These are phyloP conservation scores for Hemerocallis citrina DNA, from an alignment of 106 monocot genomes.

Conservation along the genomic window DNA sequence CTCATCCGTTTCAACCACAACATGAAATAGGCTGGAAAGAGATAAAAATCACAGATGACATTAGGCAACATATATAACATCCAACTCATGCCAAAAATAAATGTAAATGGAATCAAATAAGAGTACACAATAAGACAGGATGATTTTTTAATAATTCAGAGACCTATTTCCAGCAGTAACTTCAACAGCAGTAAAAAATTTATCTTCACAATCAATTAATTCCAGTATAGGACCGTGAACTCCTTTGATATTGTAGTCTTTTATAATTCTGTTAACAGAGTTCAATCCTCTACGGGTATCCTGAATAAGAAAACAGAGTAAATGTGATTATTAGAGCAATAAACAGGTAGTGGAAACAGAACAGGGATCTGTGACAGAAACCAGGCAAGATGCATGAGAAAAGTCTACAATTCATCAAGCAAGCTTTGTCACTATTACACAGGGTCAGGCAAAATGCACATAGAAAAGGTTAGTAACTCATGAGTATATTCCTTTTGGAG, in stretches of 20 bases:
- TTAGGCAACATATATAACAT: no score
- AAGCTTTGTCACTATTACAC: no score
- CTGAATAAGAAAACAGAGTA: slow-evolving; percentile 23
- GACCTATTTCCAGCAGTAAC: slow-evolving; percentile 99
- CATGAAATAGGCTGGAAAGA: slow-evolving; percentile 83
- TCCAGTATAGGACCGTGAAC: slow-evolving; percentile 89
- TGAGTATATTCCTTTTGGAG: no score
- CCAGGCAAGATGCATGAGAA: background rate
- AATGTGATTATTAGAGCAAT: slow-evolving; percentile 1
- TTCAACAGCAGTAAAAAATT: slow-evolving; percentile 98
- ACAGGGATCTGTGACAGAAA: background rate
- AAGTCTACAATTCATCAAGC: no score
- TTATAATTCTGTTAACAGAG: slow-evolving; percentile 77
- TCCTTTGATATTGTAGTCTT: slow-evolving; percentile 71
- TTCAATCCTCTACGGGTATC: slow-evolving; percentile 86
- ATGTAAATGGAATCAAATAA: background rate
- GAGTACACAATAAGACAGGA: no score
- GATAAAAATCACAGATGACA: background rate
- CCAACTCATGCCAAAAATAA: background rate
- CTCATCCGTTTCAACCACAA: slow-evolving; percentile 85
- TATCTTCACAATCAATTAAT: slow-evolving; percentile 84
- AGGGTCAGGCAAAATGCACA: no score
- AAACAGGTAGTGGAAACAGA: background rate
- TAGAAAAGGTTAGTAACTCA: no score
- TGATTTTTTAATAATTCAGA: no score